Conservation (phyloP, 1,284 basidiomycete species). For the Trametes polyzona region DNA sequence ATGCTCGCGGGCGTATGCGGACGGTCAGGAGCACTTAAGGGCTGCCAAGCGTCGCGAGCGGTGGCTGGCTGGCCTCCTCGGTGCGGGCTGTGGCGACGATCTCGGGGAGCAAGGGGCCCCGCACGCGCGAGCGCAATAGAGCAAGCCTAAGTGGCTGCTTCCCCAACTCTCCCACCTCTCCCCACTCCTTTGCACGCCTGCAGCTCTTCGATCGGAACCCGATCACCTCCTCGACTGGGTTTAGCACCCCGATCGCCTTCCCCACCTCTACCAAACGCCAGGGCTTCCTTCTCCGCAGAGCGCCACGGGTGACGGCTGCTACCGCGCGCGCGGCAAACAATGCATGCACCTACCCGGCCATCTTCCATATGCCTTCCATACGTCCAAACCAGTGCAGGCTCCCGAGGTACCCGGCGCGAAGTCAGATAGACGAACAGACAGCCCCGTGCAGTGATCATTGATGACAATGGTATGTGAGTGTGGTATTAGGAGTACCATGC, state of each 20-base stretch:
- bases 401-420: neutral
- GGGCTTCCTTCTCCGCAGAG: neutral
- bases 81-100: too few species aligned
- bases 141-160: neutral
- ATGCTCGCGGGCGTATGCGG: neutral
- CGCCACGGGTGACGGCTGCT: neutral
- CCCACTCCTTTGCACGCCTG: slow-evolving; percentile 4
- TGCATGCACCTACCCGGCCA: neutral
- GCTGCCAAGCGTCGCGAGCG: too few species aligned
- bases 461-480: slow-evolving; percentile 12
- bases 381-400: neutral
- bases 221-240: too few species aligned
- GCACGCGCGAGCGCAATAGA: neutral
- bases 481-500: slow-evolving; percentile 11
- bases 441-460: neutral
- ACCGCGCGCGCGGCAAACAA: neutral
- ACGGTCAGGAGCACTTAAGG: neutral
- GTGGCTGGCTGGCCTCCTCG: too few species aligned
- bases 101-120: neutral
- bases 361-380: neutral
- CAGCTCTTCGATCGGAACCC: neutral
- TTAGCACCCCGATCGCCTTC: slow-evolving; percentile 3
- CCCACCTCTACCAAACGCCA: slow-evolving; percentile 4
- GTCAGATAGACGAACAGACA: neutral
- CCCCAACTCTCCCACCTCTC: slow-evolving; percentile 25